Evolutionary conservation across 192 early-diverging fungal genomes (phyloP).

Genomic region (Chytriomyces sp.): DNA sequence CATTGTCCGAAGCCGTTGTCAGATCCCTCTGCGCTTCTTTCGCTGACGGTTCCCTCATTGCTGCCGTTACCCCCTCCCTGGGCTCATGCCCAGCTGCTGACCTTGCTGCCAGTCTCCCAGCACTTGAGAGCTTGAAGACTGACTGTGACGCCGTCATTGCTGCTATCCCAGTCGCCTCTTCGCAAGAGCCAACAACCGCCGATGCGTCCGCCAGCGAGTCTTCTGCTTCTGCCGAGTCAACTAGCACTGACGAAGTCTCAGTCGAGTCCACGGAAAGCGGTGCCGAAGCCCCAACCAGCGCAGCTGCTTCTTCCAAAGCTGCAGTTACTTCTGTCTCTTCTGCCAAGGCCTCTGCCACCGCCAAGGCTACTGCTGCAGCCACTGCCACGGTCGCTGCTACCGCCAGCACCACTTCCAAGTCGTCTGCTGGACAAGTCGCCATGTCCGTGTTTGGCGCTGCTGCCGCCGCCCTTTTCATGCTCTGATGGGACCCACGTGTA

Average conservation of each 20-base stretch:
- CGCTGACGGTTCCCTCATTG: neutral
- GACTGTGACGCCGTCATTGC: neutral
- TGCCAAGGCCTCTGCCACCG: neutral
- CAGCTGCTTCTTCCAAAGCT: neutral
- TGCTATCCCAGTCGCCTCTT: neutral
- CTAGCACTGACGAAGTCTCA: no score
- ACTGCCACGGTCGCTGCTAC: neutral
- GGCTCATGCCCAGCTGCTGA: neutral
- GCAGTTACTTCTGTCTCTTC: neutral
- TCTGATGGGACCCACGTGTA: no score
- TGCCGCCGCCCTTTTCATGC: no score
- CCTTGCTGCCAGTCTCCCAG: no score
- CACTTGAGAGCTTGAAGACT: no score
- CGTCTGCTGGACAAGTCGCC: no score
- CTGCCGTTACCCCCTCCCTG: neutral
- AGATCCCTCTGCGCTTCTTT: neutral
- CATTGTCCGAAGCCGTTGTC: neutral
- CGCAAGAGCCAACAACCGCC: neutral
- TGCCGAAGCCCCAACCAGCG: neutral
- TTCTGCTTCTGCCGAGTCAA: neutral
- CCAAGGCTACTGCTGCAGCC: neutral
- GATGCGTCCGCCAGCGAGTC: neutral
- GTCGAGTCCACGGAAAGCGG: no score
- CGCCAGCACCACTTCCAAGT: neutral
- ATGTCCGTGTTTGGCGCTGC: no score